Evolutionary conservation across 306 rosid species (phyloP).

Genomic region (Rosa lucieae): DNA sequence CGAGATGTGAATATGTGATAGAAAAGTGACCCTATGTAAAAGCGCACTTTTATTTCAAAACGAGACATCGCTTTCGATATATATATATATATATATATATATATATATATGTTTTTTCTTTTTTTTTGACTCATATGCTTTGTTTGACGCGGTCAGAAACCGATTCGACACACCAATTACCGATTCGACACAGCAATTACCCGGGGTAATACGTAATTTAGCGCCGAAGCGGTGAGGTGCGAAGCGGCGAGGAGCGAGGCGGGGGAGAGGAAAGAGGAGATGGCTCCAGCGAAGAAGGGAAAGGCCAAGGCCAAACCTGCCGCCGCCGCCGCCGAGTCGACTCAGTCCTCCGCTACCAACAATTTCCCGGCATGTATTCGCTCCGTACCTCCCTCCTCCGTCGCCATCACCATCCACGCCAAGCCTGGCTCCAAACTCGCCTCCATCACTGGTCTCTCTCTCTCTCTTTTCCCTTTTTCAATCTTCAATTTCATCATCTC

Average conservation of each 20-base stretch:
- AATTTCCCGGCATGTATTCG: constrained; percentile 68
- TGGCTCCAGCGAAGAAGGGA: constrained; percentile 78
- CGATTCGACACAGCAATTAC: too few species aligned
- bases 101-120: too few species aligned
- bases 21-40: too few species aligned
- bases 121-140: too few species aligned
- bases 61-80: too few species aligned
- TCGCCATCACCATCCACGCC: constrained; percentile 89
- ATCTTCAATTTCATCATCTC: neutral
- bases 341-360: constrained; percentile 25
- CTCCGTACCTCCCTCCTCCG: constrained; percentile 72
- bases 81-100: too few species aligned
- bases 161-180: too few species aligned
- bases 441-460: constrained; percentile 59
- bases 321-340: constrained; percentile 16
- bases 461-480: neutral
- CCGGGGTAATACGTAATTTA: neutral
- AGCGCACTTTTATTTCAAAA: too few species aligned
- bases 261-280: neutral
- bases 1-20: too few species aligned
- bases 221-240: neutral
- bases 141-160: too few species aligned
- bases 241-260: neutral
- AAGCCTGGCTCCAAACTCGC: constrained; percentile 89
- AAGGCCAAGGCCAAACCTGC: constrained; percentile 48